A percentile compares a stretch with the other conserved stretches of the same genome.
These are phyloP conservation scores for Triticum monococcum DNA, from an alignment of 176 grass and related monocot genomes.

Conservation along the genomic window DNA sequence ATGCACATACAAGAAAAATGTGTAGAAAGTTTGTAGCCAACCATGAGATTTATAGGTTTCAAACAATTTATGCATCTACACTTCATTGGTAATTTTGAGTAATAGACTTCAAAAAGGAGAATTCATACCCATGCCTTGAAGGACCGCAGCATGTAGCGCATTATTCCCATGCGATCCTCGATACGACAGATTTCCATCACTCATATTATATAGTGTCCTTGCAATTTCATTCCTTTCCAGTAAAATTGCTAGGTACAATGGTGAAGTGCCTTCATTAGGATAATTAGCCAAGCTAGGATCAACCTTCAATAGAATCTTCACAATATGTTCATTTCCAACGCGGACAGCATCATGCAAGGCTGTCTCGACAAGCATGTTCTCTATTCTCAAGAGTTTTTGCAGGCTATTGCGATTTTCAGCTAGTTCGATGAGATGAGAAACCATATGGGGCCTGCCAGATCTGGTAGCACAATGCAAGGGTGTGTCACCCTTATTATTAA, in stretches of 20 bases:
- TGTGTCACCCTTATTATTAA: neutral
- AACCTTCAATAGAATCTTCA: neutral
- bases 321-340: neutral
- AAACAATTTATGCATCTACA: too few species aligned
- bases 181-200: neutral
- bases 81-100: neutral
- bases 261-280: neutral
- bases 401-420: neutral
- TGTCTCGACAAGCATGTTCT: neutral
- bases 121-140: neutral
- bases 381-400: neutral
- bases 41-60: too few species aligned
- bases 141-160: neutral
- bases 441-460: neutral
- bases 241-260: neutral
- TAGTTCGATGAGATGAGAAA: neutral
- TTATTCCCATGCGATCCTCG: neutral
- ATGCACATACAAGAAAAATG: too few species aligned
- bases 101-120: neutral
- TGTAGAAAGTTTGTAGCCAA: too few species aligned
- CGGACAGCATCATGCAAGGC: neutral
- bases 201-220: neutral
- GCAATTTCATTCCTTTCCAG: neutral
- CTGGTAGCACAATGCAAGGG: neutral
- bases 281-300: neutral